phyloP scores from a whole-genome alignment of 257 asterid genomes.

The Solanum sejunctum region DNA sequence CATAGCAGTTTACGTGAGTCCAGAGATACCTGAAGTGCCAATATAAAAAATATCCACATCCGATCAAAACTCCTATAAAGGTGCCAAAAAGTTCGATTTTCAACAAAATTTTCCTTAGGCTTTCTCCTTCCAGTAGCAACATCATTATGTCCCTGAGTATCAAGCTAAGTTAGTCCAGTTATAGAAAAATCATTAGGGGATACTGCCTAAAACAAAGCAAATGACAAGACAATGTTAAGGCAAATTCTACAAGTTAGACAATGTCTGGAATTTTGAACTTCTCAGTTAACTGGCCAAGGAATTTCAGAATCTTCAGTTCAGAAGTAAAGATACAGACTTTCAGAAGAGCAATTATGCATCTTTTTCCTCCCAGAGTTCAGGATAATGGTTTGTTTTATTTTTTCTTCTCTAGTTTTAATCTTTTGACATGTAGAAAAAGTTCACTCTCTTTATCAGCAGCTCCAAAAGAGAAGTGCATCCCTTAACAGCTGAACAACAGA shows the following conservation, averaged over 20 bases:
- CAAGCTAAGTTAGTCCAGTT: constrained; percentile 8
- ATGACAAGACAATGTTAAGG: neutral
- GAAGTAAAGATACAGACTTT: neutral
- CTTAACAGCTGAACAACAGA: neutral
- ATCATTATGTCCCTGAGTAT: constrained; percentile 37
- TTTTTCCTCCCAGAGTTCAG: neutral
- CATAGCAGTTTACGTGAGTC: neutral
- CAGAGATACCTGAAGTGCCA: constrained; percentile 75
- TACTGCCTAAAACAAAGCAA: neutral
- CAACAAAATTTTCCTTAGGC: constrained; percentile 94
- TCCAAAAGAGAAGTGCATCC: neutral
- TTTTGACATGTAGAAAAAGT: neutral
- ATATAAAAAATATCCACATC: constrained; percentile 82
- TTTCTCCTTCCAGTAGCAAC: constrained; percentile 53
- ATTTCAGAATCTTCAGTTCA: neutral
- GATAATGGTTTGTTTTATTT: neutral
- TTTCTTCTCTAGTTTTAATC: neutral
- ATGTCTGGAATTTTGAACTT: neutral
- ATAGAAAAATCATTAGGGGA: neutral
- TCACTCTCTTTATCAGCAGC: neutral
- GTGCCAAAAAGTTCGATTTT: constrained; percentile 95
- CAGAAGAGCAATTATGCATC: neutral
- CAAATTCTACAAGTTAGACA: neutral
- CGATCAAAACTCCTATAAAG: constrained; percentile 91
- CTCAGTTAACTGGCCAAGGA: neutral